Evolutionary conservation across 768 basidiomycete genomes (phyloP), one percentile per base, ranked within the genome.

Genomic region (Suillus fuscotomentosus): DNA sequence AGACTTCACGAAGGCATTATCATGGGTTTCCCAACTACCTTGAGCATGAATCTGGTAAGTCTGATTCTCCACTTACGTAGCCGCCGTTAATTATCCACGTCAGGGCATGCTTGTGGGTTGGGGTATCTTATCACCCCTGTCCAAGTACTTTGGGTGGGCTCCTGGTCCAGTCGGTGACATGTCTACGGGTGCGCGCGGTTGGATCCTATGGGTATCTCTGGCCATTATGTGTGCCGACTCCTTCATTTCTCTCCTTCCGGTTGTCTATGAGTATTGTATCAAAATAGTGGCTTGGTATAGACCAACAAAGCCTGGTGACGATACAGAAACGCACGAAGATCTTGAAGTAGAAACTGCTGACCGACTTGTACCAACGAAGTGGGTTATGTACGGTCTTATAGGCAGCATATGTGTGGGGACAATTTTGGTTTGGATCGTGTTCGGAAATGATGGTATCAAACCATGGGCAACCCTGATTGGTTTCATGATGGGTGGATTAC

Each of bases 101-200:
- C 68, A 94, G 92, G 95, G 97, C 36, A 98, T 97, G 97, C 68
- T 98, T n/a, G 88, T 91, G 11, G 97, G 97, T 10, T 99, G 97
- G 97, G 96, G 87, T 5, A 77, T 98, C 24, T 80, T 99, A n/a
- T 94, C 94, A 0, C 97, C 97, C 6, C 72, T 98, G 8, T 85
- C 95, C 7, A 95, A 94, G 71, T 70, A 83, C 54, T 75, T 79
- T 0, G 94, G 92, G 13, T 99, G 97, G 97, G 96, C 97, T 0
- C 95, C 97, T 53, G 97, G 95, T 5, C 88, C 91, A 10, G 94
- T 97, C 6, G 87, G 89, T 1, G 92, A 94, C 69, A 94, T 95
- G 84, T 83, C 88, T 5, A 83, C 84, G 65, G 97, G 97, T 48
- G 89, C 95, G n/a, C 86, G 96, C 60, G 94, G 94, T 41, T 97